Evolutionary conservation across 1,284 basidiomycete genomes (phyloP), one percentile per base, ranked within the genome.

Genomic region (Porodaedalea pini): DNA sequence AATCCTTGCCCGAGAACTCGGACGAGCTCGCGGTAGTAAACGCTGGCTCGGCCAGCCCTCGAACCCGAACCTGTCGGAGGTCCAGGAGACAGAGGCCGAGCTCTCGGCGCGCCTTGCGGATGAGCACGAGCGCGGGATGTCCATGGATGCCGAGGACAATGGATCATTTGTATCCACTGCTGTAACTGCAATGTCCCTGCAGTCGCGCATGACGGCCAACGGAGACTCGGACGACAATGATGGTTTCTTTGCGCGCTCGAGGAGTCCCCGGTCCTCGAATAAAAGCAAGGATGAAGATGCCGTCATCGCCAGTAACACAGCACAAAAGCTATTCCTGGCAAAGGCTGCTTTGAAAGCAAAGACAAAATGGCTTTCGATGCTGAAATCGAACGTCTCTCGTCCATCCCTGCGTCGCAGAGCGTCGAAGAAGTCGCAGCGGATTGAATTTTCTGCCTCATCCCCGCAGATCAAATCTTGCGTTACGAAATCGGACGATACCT

Each of bases 261-360:
- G 5, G 50, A 62, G 1, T 69, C 29, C 57, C 64, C 25, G 66
- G 66, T 7, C 67, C 61, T 54, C 45, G 25, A 41, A 31, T 43
- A 23, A 56, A n/a, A 47, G n/a, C 37, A 45, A 54, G 11, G 52
- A 25, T 34, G 27, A 48, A n/a, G 31, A 50, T 7, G 36, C 44
- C 11, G 13, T 23, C 21, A 37, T 15, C 15, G 21, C 65, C 29
- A 64, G 58, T 57, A 65, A 57, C 64, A 61, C 52, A 57, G 65
- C 69, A 15, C 72, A 74, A 60, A 80, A 78, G 57, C 61, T 74
- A n/a, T 73, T 72, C 58, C 61, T 79, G 19, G 66, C 72, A 7
- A 66, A 69, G 23, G 77, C 77, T n/a, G 81, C 78, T 8, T 76
- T 78, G 56, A 85, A 80, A 63, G 80, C 80, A 29, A 87, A 83